A percentile compares a stretch with the other conserved stretches of the same genome.
phyloP scores from a whole-genome alignment of 106 monocot genomes.

The Dendrobium nobile region DNA sequence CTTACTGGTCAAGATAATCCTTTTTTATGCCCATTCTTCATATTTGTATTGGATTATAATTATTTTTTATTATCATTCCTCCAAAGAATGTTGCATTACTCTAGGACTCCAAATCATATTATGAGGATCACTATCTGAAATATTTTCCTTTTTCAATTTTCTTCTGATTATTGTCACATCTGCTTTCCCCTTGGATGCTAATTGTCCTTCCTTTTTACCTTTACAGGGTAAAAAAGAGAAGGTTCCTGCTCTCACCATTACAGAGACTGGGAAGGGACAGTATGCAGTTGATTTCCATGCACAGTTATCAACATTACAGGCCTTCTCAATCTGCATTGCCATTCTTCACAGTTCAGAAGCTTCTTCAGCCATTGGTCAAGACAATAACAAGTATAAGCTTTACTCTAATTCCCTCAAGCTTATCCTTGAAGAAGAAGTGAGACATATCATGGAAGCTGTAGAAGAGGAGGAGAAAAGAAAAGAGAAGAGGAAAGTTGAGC shows the following conservation, averaged over 20 bases:
- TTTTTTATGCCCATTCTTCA: too few species aligned
- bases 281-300: slow-evolving; percentile 69
- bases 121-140: too few species aligned
- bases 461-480: slow-evolving; percentile 40
- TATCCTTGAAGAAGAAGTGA: slow-evolving; percentile 57
- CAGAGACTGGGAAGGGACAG: slow-evolving; percentile 39
- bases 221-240: slow-evolving; percentile 62
- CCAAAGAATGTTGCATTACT: too few species aligned
- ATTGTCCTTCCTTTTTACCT: background rate
- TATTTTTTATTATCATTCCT: too few species aligned
- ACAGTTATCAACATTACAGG: slow-evolving; percentile 55
- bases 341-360: slow-evolving; percentile 53
- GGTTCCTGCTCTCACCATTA: slow-evolving; percentile 43
- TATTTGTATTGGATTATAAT: too few species aligned
- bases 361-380: slow-evolving; percentile 24
- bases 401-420: slow-evolving; percentile 50
- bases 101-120: too few species aligned
- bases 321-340: slow-evolving; percentile 62
- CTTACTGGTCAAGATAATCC: too few species aligned
- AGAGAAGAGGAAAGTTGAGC: slow-evolving; percentile 28
- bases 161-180: background rate
- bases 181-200: background rate
- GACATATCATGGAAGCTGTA: slow-evolving; percentile 37
- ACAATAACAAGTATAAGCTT: slow-evolving; percentile 26
- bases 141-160: background rate